phyloP scores from a whole-genome alignment of 371 early-diverging fungal genomes.

The Syncephalastrum contaminatum region DNA sequence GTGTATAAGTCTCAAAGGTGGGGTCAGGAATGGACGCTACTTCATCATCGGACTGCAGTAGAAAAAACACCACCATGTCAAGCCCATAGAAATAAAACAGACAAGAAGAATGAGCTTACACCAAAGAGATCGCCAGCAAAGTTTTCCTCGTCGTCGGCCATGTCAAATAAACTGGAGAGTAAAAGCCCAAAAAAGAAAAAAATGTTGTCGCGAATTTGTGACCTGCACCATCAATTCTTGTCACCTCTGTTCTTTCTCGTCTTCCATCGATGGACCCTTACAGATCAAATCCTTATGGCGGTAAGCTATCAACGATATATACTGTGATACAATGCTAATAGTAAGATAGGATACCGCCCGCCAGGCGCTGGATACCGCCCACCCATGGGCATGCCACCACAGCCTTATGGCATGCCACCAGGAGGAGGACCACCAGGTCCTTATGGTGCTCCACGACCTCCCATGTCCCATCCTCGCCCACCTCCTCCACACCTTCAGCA shows the following conservation, averaged over 20 bases:
- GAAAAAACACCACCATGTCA: not conserved
- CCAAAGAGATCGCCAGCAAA: constrained; percentile 51
- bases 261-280: constrained; percentile 18
- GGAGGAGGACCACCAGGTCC: constrained; percentile 11
- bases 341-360: not conserved
- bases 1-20: constrained; percentile 50
- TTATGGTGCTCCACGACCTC: constrained; percentile 8
- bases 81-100: not conserved
- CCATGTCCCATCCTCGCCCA: not conserved
- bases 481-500: constrained; percentile 3
- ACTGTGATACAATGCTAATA: not conserved
- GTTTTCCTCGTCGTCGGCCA: constrained; percentile 42
- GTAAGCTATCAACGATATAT: not conserved
- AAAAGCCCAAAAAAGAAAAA: constrained; percentile 4
- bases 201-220: not conserved
- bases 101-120: constrained; percentile 15
- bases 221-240: too few relatives aligned
- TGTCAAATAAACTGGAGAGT: constrained; percentile 7
- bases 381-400: constrained; percentile 6
- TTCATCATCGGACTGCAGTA: constrained; percentile 31
- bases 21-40: constrained; percentile 46
- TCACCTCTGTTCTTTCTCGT: not conserved
- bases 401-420: constrained; percentile 7
- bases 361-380: constrained; percentile 9
- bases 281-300: constrained; percentile 19